These are phyloP conservation scores for Fusarium sp. DNA, from an alignment of 2,329 filamentous ascomycete species.

Conservation along the genomic window DNA sequence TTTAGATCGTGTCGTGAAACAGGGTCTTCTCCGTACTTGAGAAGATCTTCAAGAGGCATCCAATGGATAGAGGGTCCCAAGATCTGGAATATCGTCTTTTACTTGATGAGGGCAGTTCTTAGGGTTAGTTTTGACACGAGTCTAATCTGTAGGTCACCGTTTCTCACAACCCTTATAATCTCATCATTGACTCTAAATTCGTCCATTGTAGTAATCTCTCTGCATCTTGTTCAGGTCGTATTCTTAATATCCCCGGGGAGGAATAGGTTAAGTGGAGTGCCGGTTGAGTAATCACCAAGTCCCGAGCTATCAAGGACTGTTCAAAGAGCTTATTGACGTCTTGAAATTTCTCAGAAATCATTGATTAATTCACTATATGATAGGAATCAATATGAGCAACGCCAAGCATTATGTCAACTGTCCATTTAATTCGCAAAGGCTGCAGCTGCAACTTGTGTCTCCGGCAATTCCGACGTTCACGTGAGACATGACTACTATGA, in stretches of 20 bases:
- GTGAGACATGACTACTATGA: background rate
- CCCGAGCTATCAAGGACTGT: background rate
- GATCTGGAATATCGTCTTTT: background rate
- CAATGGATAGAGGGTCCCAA: background rate
- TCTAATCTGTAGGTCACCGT: background rate
- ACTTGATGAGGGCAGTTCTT: background rate
- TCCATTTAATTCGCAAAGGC: background rate
- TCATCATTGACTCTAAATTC: background rate
- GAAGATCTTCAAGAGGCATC: slow-evolving; percentile 15
- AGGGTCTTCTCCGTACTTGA: slow-evolving; percentile 20
- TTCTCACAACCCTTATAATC: background rate
- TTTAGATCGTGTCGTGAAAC: slow-evolving; percentile 35
- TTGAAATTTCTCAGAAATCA: background rate
- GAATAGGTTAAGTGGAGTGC: background rate
- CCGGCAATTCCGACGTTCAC: slow-evolving; percentile 18
- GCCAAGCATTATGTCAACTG: background rate
- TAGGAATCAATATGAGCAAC: background rate
- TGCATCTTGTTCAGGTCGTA: background rate
- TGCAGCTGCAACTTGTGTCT: background rate
- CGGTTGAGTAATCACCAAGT: background rate
- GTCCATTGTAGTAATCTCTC: background rate
- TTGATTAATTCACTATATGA: too few species aligned
- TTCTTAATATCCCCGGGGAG: background rate
- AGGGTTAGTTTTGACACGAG: background rate
- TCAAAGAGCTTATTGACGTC: background rate